Base-by-base conservation (phyloP, 2,329 filamentous ascomycete species). In the Blastomyces percursus region DNA sequence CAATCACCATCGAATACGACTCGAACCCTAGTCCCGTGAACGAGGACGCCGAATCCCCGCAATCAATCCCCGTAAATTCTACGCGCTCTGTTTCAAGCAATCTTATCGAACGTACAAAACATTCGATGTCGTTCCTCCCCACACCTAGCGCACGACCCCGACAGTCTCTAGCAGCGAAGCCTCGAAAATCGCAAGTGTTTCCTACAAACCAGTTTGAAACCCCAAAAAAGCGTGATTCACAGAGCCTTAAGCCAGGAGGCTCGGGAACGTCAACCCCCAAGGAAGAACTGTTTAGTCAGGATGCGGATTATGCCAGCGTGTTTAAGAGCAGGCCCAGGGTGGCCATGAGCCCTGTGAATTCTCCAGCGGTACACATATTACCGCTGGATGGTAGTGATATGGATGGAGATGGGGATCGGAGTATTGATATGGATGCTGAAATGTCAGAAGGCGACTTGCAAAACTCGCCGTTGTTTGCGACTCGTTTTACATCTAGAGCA, bases 261-360 rank as follows among this genome's bases (percentile, higher is more conserved):
- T 72, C 72, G 24, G 66, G 76, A 64, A 75, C 73, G 27, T 76
- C 78, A 3, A 80, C 85, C 1, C 80, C 89, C 9, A 80, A 82
- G 0, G 87, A 93, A 70, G 83, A 87, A 66, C 76, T 96, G 50
- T 86, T 96, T 35, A 81, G 81, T 19, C 82, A 86, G 61, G 86
- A 90, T 67, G 80, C 82, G 3, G 90, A 95, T 64, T 89, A 91
- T 73, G 87, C 89, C 64, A 88, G 87, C 32, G 87, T 96, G 0
- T 96, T 96, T 73, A 90, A 87, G 75, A 92, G 89, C 66, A 77
- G 92, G 66, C 92, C 92, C 0, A 88, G 86, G 73, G 85, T 96
- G 67, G 86, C 87, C 66, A 84, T 84, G 12, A 96, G 91, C 72
- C 91, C 91, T 1, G 72, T 85, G 30, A 67, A 72, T 14, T 76